These are phyloP conservation scores for Sphagnum magellanicum DNA, from an alignment of 228 moss, liverwort and hornwort species.

Conservation along the genomic window DNA sequence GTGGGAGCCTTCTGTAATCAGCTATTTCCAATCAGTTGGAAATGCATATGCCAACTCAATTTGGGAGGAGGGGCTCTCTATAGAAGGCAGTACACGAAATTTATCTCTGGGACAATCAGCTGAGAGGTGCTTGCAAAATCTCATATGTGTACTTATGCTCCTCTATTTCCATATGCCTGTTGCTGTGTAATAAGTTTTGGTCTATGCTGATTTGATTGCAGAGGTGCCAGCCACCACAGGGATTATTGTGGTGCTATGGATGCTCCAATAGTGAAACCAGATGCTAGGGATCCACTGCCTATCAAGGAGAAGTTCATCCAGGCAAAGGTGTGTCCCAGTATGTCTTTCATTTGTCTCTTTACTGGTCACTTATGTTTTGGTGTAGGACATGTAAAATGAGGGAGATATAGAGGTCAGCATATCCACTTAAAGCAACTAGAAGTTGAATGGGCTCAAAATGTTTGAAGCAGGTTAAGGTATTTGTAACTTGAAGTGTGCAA, in stretches of 20 bases:
- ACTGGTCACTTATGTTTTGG: too few relatives aligned
- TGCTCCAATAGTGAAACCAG: constrained; percentile 53
- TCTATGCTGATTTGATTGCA: constrained; percentile 23
- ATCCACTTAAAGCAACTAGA: too few relatives aligned
- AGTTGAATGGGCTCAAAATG: too few relatives aligned
- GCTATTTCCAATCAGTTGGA: constrained; percentile 84
- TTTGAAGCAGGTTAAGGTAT: too few relatives aligned
- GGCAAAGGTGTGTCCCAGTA: constrained; percentile 32
- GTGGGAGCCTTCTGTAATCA: constrained; percentile 94
- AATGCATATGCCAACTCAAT: constrained; percentile 85
- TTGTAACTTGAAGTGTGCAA: too few relatives aligned
- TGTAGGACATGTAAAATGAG: too few relatives aligned
- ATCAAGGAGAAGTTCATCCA: constrained; percentile 94
- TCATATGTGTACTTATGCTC: neutral
- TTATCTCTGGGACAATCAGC: constrained; percentile 21
- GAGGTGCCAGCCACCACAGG: constrained; percentile 30
- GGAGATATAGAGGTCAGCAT: too few relatives aligned
- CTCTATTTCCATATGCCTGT: neutral
- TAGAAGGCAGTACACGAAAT: constrained; percentile 26
- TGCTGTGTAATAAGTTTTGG: neutral
- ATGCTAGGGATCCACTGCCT: constrained; percentile 61
- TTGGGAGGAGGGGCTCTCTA: constrained; percentile 80
- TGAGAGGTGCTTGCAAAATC: constrained; percentile 3
- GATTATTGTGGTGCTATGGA: constrained; percentile 16
- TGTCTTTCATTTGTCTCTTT: too few relatives aligned